These are phyloP conservation scores for Daldinia loculata DNA, from an alignment of 495 filamentous ascomycete species.

Conservation along the genomic window DNA sequence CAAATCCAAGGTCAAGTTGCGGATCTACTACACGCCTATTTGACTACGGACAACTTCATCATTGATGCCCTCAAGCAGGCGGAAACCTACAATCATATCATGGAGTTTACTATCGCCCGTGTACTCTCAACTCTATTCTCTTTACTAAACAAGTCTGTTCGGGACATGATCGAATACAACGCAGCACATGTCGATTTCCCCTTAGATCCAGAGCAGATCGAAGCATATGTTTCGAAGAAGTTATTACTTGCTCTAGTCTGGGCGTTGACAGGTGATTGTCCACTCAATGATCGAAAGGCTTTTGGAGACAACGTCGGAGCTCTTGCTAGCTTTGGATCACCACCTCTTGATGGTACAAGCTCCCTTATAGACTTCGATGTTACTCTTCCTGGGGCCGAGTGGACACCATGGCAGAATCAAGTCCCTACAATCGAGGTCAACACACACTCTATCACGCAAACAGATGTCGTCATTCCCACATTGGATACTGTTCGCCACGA, in stretches of 20 bases:
- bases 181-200: constrained; percentile 92
- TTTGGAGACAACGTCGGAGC: constrained; percentile 86
- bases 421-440: constrained; percentile 96
- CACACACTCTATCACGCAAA: constrained; percentile 95
- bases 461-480: constrained; percentile 96
- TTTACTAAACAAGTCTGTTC: constrained; percentile 88
- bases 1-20: constrained; percentile 79
- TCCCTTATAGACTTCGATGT: constrained; percentile 97
- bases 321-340: constrained; percentile 83
- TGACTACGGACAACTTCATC: constrained; percentile 81
- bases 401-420: constrained; percentile 91
- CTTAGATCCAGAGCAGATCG: constrained; percentile 85
- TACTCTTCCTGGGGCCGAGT: constrained; percentile 82
- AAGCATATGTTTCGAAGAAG: constrained; percentile 91
- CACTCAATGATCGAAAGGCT: constrained; percentile 81
- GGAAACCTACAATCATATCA: constrained; percentile 87
- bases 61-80: constrained; percentile 77
- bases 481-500: constrained; percentile 97
- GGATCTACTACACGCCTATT: constrained; percentile 74
- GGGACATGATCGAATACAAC: constrained; percentile 94
- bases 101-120: constrained; percentile 93
- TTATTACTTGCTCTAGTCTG: constrained; percentile 89
- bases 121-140: constrained; percentile 94
- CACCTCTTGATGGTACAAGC: constrained; percentile 73
- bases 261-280: constrained; percentile 95